Base-by-base conservation (phyloP, 441 rosid genomes). In the Erodium texanum region DNA sequence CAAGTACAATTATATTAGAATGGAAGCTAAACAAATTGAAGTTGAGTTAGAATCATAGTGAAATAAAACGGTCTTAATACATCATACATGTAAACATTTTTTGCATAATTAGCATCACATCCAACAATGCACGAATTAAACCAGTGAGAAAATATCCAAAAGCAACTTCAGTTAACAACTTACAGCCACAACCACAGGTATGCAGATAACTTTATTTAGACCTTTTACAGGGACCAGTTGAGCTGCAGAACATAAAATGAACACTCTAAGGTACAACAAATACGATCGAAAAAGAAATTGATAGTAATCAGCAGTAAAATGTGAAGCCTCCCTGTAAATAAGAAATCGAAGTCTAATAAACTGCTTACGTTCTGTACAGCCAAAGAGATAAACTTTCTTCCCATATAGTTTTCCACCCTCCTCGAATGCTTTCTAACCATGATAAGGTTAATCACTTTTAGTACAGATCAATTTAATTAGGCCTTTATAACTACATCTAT, bases 111-210 rank as follows among this genome's bases (percentile, higher is more conserved):
- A 62, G 34, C n/a, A 22, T 62, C 34, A 62, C 34, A 62, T 62
- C 62, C 62, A 1, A 58, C 62, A 19, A 15, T 1, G 62, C 34
- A 62, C 32, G 6, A 32, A 32, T 32, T 1, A 4, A 1, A 32
- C 6, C 36, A 4, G 36, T 32, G 36, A 22, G 23, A 66, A 36
- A 12, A 34, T 36, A 52, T 48, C 10, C 7, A 20, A 45, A 15
- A 3, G 48, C 23, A 66, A 67, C 27, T 11, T 58, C 11, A 24
- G 20, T 15, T 52, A 64, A 66, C 5, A 64, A 81, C 98, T 88
- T 84, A 95, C 99, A 20, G 87, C 98, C 67, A 90, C 96, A 68
- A 92, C 86, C 14, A 76, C 87, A 66, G 99, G 98, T 69, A 95
- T 78, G 73, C 71, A 75, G 58, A 82, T 74, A 62, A 95, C 58